These are phyloP conservation scores for Fraxinus greggii DNA, from an alignment of 305 asterid genomes.

Conservation along the genomic window DNA sequence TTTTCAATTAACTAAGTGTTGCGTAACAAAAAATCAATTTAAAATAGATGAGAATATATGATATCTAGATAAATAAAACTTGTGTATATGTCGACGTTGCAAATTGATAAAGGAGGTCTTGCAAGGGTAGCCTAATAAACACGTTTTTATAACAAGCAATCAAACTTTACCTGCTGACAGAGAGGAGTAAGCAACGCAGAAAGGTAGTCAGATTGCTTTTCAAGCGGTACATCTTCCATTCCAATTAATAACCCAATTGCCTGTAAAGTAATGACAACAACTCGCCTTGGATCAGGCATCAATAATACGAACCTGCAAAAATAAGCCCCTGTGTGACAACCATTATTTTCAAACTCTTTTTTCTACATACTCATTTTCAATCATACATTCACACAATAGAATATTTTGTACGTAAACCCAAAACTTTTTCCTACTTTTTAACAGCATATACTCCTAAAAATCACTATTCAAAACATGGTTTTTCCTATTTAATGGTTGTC, in stretches of 20 bases:
- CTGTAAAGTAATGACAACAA: constrained; percentile 31
- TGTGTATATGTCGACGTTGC: not conserved
- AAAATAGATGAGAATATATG: not conserved
- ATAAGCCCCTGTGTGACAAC: not conserved
- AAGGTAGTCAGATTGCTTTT: constrained; percentile 81
- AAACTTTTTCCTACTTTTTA: too few species aligned
- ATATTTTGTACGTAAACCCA: too few species aligned
- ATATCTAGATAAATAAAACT: not conserved
- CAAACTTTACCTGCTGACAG: constrained; percentile 67
- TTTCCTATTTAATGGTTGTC: too few species aligned
- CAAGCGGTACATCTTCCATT: constrained; percentile 89
- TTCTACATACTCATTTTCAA: too few species aligned
- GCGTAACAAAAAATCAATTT: not conserved
- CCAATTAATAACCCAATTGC: constrained; percentile 94
- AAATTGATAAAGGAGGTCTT: not conserved
- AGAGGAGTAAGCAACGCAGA: constrained; percentile 83
- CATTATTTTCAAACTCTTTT: too few species aligned
- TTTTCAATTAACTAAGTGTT: not conserved
- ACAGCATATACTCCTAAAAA: too few species aligned
- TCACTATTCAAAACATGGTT: too few species aligned
- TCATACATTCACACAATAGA: too few species aligned
- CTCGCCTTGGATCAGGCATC: not conserved
- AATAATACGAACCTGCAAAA: not conserved
- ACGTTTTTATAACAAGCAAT: not conserved
- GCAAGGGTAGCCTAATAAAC: not conserved